Evolutionary conservation across 805 yeast species (phyloP).

Genomic region (Starmerella sp.): DNA sequence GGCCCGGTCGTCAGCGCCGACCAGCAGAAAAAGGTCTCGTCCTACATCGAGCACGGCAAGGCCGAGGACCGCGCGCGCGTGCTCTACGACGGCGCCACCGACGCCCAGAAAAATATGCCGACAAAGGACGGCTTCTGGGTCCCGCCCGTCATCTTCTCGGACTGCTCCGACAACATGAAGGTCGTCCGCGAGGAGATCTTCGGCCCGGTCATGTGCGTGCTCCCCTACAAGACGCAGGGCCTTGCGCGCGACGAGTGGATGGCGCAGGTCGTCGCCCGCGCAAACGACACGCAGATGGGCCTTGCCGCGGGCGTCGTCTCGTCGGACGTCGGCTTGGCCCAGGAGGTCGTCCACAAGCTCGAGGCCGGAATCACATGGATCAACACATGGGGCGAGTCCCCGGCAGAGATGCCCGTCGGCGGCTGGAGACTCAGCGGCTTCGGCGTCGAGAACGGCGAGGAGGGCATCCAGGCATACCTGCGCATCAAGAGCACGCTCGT

Average conservation of each 20-base stretch:
- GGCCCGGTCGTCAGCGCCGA: constrained; percentile 77
- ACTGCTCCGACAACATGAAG: constrained; percentile 52
- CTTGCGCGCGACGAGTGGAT: constrained; percentile 45
- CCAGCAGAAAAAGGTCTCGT: constrained; percentile 63
- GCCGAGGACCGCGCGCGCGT: constrained; percentile 74
- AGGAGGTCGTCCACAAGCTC: constrained; percentile 44
- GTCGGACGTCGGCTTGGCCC: constrained; percentile 51
- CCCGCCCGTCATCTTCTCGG: constrained; percentile 63
- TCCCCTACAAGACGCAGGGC: constrained; percentile 56
- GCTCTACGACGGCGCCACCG: constrained; percentile 63
- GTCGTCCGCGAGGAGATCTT: constrained; percentile 69
- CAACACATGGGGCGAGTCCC: constrained; percentile 55
- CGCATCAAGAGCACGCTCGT: constrained; percentile 65
- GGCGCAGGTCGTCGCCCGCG: constrained; percentile 59
- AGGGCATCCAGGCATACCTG: constrained; percentile 57
- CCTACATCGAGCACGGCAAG: constrained; percentile 62
- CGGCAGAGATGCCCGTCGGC: constrained; percentile 59
- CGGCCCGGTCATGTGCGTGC: constrained; percentile 73
- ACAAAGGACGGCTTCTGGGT: constrained; percentile 48
- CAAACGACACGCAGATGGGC: constrained; percentile 64
- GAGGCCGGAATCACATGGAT: constrained; percentile 58
- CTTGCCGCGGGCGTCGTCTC: constrained; percentile 72
- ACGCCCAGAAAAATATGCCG: constrained; percentile 25
- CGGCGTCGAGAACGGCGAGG: constrained; percentile 67
- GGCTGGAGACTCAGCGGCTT: constrained; percentile 68